Evolutionary conservation across 2,329 filamentous ascomycete genomes (phyloP).

Genomic region (Alternaria gansuensis): DNA sequence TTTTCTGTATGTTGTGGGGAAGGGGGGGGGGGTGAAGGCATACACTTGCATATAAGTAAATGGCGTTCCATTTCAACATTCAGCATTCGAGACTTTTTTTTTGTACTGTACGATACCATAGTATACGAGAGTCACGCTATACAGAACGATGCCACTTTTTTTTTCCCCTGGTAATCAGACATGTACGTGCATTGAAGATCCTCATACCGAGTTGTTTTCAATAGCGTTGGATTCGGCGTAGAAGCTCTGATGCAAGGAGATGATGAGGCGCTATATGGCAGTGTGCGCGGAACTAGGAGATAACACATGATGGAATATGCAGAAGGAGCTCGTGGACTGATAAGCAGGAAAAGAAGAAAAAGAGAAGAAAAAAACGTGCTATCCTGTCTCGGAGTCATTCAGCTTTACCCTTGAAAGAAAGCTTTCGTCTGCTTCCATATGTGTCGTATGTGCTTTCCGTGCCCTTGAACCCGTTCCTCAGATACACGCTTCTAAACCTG

Average conservation of each 20-base stretch:
- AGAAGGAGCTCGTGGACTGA: too few relatives aligned
- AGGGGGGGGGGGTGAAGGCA: neutral
- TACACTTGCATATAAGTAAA: conserved; percentile 2
- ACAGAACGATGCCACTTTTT: neutral
- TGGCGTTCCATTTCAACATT: conserved; percentile 2
- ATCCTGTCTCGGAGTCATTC: neutral
- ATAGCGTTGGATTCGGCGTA: too few relatives aligned
- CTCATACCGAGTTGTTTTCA: too few relatives aligned
- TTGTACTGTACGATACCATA: conserved; percentile 10
- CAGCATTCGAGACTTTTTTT: neutral
- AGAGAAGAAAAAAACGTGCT: too few relatives aligned
- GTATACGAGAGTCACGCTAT: conserved; percentile 1
- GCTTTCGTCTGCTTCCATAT: neutral
- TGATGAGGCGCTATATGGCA: too few relatives aligned
- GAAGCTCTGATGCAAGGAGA: too few relatives aligned
- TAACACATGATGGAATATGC: too few relatives aligned
- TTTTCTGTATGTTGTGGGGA: too few relatives aligned
- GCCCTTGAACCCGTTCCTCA: conserved; percentile 28
- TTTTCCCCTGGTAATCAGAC: neutral
- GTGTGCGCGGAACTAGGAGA: too few relatives aligned
- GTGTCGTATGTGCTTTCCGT: conserved; percentile 28
- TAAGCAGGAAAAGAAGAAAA: too few relatives aligned
- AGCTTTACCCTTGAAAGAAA: conserved; percentile 5
- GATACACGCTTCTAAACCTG: conserved; percentile 35
- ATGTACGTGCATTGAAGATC: neutral